A percentile compares a stretch with the other conserved stretches of the same genome.
phyloP scores from a whole-genome alignment of 1,139 yeast genomes.

The Pneumocystis sp. region DNA sequence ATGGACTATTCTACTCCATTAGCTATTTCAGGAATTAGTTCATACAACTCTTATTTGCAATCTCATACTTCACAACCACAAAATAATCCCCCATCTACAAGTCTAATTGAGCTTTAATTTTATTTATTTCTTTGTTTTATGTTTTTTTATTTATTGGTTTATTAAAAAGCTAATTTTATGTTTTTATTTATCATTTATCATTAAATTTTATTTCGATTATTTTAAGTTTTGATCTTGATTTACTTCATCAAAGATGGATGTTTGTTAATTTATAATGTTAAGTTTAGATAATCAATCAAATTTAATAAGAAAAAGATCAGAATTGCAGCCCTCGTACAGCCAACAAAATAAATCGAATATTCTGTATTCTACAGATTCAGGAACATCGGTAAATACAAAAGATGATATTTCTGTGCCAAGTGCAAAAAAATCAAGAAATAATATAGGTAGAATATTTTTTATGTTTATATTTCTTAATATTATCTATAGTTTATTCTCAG shows the following conservation, averaged over 20 bases:
- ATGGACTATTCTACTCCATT: not conserved
- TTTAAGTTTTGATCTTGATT: not conserved
- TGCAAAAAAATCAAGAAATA: not conserved
- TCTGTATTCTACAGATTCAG: not conserved
- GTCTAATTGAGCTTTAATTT: not conserved
- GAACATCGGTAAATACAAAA: not conserved
- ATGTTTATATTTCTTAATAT: not conserved
- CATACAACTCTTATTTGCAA: not conserved
- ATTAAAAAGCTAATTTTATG: not conserved
- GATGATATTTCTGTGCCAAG: not conserved
- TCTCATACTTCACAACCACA: not conserved
- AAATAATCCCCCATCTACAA: not conserved
- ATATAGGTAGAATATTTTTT: not conserved
- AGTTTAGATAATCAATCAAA: not conserved
- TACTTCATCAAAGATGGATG: not conserved
- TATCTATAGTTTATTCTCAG: constrained; percentile 21
- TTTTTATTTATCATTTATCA: not conserved
- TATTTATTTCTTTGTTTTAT: not conserved
- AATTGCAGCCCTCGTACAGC: not conserved
- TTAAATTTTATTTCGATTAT: not conserved
- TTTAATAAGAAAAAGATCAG: not conserved
- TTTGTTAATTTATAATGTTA: not conserved
- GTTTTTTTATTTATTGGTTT: not conserved
- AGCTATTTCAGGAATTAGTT: not conserved
- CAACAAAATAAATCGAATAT: not conserved